These are phyloP conservation scores for Verbena officinalis DNA, from an alignment of 257 asterid genomes.

Conservation along the genomic window DNA sequence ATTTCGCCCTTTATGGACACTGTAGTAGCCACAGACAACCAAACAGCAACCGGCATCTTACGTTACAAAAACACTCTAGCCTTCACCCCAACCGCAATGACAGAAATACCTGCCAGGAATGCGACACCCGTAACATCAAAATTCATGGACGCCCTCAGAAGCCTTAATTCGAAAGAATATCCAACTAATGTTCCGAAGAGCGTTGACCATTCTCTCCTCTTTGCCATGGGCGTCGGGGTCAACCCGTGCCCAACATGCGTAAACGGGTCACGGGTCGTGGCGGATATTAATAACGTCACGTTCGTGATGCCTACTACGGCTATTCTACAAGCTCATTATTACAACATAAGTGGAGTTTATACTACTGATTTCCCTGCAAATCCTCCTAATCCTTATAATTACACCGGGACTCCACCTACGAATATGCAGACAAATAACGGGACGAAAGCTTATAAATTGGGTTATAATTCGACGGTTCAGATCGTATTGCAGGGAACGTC, in stretches of 20 bases:
- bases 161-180: constrained; percentile 59
- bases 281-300: constrained; percentile 59
- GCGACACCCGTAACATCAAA: constrained; percentile 48
- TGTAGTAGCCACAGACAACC: constrained; percentile 58
- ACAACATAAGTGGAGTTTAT: constrained; percentile 54
- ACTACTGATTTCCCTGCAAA: constrained; percentile 67
- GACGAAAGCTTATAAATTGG: constrained; percentile 57
- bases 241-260: constrained; percentile 63
- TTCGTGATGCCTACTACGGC: constrained; percentile 74
- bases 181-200: constrained; percentile 52
- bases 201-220: constrained; percentile 55
- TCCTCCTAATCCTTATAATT: constrained; percentile 62
- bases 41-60: constrained; percentile 47
- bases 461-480: constrained; percentile 64
- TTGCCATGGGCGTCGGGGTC: constrained; percentile 63
- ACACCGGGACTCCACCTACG: constrained; percentile 61
- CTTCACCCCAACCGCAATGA: constrained; percentile 36
- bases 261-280: constrained; percentile 55
- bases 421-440: constrained; percentile 65
- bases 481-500: constrained; percentile 67
- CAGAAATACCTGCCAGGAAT: constrained; percentile 50
- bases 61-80: constrained; percentile 43
- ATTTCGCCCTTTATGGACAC: constrained; percentile 81
- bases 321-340: constrained; percentile 69
- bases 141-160: constrained; percentile 51